Base-by-base conservation (phyloP, 2,329 filamentous ascomycete species). In the Neodidymelliopsis sp. region DNA sequence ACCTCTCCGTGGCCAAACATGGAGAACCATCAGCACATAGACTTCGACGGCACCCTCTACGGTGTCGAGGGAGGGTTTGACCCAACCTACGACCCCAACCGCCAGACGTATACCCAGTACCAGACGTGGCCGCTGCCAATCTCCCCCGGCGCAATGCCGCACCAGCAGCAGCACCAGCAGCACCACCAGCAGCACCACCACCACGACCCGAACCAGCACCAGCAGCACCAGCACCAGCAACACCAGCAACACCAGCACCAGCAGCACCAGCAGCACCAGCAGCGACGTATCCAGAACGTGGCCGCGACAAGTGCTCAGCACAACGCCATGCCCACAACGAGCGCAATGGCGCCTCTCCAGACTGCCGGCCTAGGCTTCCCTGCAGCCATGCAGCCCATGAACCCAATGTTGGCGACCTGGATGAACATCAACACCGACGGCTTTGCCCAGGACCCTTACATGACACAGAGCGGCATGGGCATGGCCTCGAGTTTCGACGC, bases 331-430 rank as follows among this genome's bases (percentile, higher is more conserved):
- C 53, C 63, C 36, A 56, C 67, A 16, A 60, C 69, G 12, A 55
- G 48, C 34, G 65, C 65, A 15, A 63, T 71, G 25, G 62, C 69
- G 40, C 70, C 71, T 27, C 67, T 72, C 38, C 66, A 70, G 54
- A 65, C 63, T 16, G 62, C 61, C 42, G 59, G 60, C 45, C 63
- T 73, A 40, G 54, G 54, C 44, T 72, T 71, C 53, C 56, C 67
- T 19, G 55, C 69, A 11, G 64, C 63, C 47, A 67, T 73, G 60
- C 60, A 63, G 49, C 57, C 67, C 13, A 58, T 67, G 54, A 70
- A 72, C 51, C 64, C 69, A 2, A 66, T 70, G 63, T 53, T 73
- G 40, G 66, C 66, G 23, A 72, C 74, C 53, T 79, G 77, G 76
- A 77, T 75, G 60, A 75, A 76, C 56, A 65, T 77, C 53, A 63